Evolutionary conservation across 441 rosid species (phyloP).

Genomic region (Eutrema salsugineum): DNA sequence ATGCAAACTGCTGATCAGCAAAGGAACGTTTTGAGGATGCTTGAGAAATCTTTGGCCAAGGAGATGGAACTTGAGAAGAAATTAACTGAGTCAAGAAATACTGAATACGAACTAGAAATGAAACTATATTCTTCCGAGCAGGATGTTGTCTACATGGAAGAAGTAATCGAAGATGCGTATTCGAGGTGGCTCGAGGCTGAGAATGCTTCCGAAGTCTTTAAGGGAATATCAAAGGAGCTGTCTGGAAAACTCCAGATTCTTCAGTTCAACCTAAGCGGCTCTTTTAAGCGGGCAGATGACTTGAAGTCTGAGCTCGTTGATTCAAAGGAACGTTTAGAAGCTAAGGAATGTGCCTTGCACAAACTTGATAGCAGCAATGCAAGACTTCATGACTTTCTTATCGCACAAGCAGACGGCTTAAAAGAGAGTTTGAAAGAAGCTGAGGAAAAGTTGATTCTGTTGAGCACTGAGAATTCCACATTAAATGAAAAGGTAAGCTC

Average conservation of each 20-base stretch:
- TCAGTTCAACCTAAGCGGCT: slow-evolving; percentile 66
- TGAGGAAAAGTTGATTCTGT: slow-evolving; percentile 47
- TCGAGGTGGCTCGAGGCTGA: slow-evolving; percentile 68
- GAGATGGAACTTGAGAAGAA: slow-evolving; percentile 91
- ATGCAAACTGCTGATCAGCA: slow-evolving; percentile 83
- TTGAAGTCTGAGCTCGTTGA: slow-evolving; percentile 51
- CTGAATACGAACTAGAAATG: slow-evolving; percentile 51
- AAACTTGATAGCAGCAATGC: slow-evolving; percentile 49
- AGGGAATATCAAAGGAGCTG: slow-evolving; percentile 69
- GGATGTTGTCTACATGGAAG: slow-evolving; percentile 55
- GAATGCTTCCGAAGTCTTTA: slow-evolving; percentile 61
- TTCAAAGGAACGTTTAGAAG: slow-evolving; percentile 45
- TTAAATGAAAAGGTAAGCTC: slow-evolving; percentile 46
- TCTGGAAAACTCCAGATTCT: slow-evolving; percentile 56
- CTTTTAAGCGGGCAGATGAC: slow-evolving; percentile 51
- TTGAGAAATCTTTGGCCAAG: slow-evolving; percentile 88
- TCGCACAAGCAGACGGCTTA: slow-evolving; percentile 46
- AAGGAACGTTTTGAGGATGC: slow-evolving; percentile 75
- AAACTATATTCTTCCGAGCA: slow-evolving; percentile 53
- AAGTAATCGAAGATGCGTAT: slow-evolving; percentile 53
- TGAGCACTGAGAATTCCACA: slow-evolving; percentile 50
- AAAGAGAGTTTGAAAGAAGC: slow-evolving; percentile 60
- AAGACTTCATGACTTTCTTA: slow-evolving; percentile 39
- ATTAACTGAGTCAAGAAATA: slow-evolving; percentile 58
- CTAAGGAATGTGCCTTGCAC: slow-evolving; percentile 49